Base-by-base conservation (phyloP, 1,139 yeast species). In the Blastobotrys indianensis region DNA sequence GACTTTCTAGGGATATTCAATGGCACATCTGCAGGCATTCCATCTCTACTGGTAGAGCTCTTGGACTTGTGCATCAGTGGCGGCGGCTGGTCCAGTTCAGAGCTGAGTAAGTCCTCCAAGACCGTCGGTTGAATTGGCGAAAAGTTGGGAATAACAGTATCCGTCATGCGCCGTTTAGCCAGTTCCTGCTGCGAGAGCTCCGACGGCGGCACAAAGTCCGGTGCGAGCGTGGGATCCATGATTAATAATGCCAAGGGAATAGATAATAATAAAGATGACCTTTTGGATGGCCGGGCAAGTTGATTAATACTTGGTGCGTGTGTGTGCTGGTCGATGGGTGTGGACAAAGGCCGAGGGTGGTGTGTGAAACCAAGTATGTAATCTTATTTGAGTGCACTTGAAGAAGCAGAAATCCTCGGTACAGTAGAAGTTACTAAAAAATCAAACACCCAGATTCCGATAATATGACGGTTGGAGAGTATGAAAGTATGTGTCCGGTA, bases 41-140 rank as follows among this genome's bases (percentile, higher is more conserved):
- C 15, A 25, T 16, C n/a, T 17, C 34, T 31, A 9, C 16, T 5
- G 32, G 37, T 20, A 12, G 20, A 20, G n/a, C 25, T 37, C 17
- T 37, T 9, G 20, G 25, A 16, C 9, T 33, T 20, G 30, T 31
- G 28, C 25, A 30, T 39, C 28, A 30, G 28, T 11, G 32, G 43
- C 8, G 43, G 43, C 31, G 47, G 41, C 11, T 23, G 12, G 39
- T 38, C 44, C 20, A 44, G 25, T 17, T 25, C 38, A 3, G 37
- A 35, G 32, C 35, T 37, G 25, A 85, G 79, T 59, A 76, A 71
- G 60, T 85, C 95, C 1, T 90, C 95, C 50, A 86, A 66, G 10
- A 84, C 94, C 48, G 75, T 76, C 3, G 86, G 88, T 49, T 74
- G 77, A 49, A 86, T 85, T 2, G 95, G 95, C 44, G 77, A 78